phyloP scores from a whole-genome alignment of 2,329 filamentous ascomycete genomes.

The Diaporthe vaccinii region DNA sequence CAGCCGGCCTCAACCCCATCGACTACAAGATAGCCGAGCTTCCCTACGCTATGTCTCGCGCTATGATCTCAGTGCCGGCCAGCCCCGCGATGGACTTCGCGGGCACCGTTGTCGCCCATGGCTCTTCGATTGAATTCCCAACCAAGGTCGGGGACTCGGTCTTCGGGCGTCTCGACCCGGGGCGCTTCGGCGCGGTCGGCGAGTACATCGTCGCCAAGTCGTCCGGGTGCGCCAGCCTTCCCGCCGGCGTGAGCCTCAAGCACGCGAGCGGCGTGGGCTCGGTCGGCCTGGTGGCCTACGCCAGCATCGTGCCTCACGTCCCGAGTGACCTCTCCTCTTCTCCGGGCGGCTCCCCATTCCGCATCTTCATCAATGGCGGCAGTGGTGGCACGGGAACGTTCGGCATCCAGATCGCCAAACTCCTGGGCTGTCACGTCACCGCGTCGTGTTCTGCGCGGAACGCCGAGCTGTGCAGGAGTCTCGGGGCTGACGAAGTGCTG shows the following conservation, averaged over 20 bases:
- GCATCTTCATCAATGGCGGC: constrained; percentile 75
- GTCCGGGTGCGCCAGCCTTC: constrained; percentile 53
- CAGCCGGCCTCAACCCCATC: constrained; percentile 70
- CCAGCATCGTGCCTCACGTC: constrained; percentile 60
- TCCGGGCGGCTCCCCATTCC: constrained; percentile 42
- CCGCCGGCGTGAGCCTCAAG: constrained; percentile 56
- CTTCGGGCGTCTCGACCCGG: constrained; percentile 54
- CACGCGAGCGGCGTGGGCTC: constrained; percentile 58
- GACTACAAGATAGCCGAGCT: constrained; percentile 74
- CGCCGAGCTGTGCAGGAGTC: constrained; percentile 64
- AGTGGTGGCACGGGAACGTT: constrained; percentile 72
- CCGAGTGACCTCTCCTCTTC: constrained; percentile 52
- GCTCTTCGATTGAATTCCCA: constrained; percentile 44
- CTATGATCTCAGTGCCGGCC: constrained; percentile 56
- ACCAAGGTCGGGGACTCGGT: constrained; percentile 58
- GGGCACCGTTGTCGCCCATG: constrained; percentile 56
- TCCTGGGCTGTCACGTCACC: constrained; percentile 69
- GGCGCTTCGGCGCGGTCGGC: constrained; percentile 50
- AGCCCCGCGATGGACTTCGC: constrained; percentile 65
- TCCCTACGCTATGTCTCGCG: constrained; percentile 53
- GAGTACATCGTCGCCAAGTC: constrained; percentile 53
- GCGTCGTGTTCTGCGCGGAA: constrained; percentile 71
- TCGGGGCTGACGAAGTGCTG: constrained; percentile 75
- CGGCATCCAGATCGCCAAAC: constrained; percentile 74
- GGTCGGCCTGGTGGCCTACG: constrained; percentile 61